Evolutionary conservation across 176 grass and related monocot genomes (phyloP).

Genomic region (Chloris gayana): DNA sequence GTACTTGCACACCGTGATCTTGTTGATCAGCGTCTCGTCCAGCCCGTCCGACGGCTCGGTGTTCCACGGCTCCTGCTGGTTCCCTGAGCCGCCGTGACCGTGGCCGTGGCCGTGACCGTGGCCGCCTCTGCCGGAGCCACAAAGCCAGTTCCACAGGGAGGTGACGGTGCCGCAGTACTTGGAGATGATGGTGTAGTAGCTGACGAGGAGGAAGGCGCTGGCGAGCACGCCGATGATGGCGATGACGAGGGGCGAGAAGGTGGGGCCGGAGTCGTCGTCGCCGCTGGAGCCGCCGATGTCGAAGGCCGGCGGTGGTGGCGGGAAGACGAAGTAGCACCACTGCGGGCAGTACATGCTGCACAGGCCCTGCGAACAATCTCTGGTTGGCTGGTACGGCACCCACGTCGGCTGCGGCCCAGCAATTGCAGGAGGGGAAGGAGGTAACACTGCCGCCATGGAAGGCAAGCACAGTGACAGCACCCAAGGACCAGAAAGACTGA

Average conservation of each 20-base stretch:
- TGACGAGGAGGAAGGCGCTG: slow-evolving; percentile 82
- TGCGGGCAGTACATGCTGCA: slow-evolving; percentile 95
- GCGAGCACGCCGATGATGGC: slow-evolving; percentile 96
- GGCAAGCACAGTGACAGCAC: background rate
- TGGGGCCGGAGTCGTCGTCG: slow-evolving; percentile 60
- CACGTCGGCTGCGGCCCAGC: slow-evolving; percentile 58
- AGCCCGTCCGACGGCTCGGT: slow-evolving; percentile 58
- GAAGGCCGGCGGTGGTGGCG: slow-evolving; percentile 75
- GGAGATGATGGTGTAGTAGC: slow-evolving; percentile 92
- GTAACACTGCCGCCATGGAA: slow-evolving; percentile 48
- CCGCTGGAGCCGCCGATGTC: slow-evolving; percentile 43
- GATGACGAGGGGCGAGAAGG: slow-evolving; percentile 94
- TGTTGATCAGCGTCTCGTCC: slow-evolving; percentile 73
- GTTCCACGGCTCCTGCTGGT: slow-evolving; percentile 51
- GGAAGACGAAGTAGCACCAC: slow-evolving; percentile 97
- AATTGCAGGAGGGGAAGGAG: slow-evolving; percentile 19
- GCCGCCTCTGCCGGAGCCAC: background rate
- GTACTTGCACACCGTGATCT: slow-evolving; percentile 85
- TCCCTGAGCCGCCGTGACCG: slow-evolving; percentile 19
- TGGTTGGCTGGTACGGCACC: slow-evolving; percentile 72
- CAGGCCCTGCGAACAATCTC: slow-evolving; percentile 90
- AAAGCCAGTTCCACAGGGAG: slow-evolving; percentile 47
- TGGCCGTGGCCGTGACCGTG: background rate
- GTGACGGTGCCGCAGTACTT: slow-evolving; percentile 79
- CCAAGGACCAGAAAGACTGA: background rate